These are phyloP conservation scores for Conoideocrella luteorostrata DNA, from an alignment of 2,329 filamentous ascomycete species.

Conservation along the genomic window DNA sequence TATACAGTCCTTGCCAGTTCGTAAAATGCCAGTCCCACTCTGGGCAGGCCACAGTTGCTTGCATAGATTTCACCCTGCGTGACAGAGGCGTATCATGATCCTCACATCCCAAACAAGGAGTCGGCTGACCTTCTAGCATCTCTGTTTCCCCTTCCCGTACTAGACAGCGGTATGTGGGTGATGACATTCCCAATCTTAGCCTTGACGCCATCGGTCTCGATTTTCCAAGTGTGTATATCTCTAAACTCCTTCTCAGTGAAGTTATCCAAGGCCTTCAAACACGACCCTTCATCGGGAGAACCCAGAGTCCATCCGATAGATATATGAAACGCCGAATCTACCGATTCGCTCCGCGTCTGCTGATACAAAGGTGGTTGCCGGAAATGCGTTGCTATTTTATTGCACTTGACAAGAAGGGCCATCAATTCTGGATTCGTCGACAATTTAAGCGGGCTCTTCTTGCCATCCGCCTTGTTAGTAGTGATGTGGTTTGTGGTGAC, in stretches of 20 bases:
- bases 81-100: too few species aligned
- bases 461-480: conserved; percentile 15
- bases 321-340: conserved; percentile 63
- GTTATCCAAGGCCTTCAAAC: conserved; percentile 19
- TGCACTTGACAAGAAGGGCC: conserved; percentile 59
- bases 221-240: conserved; percentile 32
- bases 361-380: conserved; percentile 67
- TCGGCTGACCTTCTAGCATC: neutral
- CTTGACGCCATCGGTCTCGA: conserved; percentile 59
- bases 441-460: neutral
- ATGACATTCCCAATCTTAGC: conserved; percentile 70
- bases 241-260: conserved; percentile 19
- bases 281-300: conserved; percentile 37
- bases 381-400: conserved; percentile 52
- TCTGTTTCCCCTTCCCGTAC: neutral
- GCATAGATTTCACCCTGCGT: too few species aligned
- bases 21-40: too few species aligned
- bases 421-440: conserved; percentile 47
- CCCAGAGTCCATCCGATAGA: conserved; percentile 80
- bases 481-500: conserved; percentile 15
- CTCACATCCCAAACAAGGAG: conserved; percentile 12
- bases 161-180: conserved; percentile 37
- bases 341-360: conserved; percentile 16
- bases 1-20: too few species aligned
- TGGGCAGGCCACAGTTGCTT: too few species aligned